phyloP scores from a whole-genome alignment of 2,329 filamentous ascomycete species.

The Colletotrichum sp. region DNA sequence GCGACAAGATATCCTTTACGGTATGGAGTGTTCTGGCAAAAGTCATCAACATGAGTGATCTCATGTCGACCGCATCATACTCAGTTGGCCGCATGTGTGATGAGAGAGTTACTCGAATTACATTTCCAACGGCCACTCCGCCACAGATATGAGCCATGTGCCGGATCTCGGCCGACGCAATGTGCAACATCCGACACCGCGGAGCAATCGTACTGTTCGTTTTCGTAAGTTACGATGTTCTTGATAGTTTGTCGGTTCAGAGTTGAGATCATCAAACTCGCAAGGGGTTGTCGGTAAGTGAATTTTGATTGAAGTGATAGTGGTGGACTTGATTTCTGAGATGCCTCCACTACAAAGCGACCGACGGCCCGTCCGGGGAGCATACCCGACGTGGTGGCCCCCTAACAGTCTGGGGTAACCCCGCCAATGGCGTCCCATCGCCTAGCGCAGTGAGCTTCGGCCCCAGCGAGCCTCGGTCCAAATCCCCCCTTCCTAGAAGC shows the following conservation, averaged over 20 bases:
- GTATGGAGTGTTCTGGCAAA: no score
- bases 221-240: not conserved
- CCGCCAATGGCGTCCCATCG: not conserved
- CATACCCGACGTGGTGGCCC: not conserved
- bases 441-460: slow-evolving; percentile 8
- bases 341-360: not conserved
- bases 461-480: not conserved
- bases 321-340: not conserved
- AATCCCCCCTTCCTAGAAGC: not conserved
- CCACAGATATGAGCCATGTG: not conserved
- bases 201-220: rapidly evolving
- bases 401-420: slow-evolving; percentile 11
- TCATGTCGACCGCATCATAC: no score
- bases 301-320: not conserved
- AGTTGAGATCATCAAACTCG: not conserved
- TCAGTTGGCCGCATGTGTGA: no score
- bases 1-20: no score
- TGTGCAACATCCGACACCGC: not conserved
- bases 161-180: not conserved
- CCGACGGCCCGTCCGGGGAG: not conserved
- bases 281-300: not conserved
- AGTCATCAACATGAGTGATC: no score
- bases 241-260: not conserved
- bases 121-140: not conserved
- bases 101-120: not conserved